phyloP scores from a whole-genome alignment of 768 basidiomycete species.

The Rhizopogon vulgaris region DNA sequence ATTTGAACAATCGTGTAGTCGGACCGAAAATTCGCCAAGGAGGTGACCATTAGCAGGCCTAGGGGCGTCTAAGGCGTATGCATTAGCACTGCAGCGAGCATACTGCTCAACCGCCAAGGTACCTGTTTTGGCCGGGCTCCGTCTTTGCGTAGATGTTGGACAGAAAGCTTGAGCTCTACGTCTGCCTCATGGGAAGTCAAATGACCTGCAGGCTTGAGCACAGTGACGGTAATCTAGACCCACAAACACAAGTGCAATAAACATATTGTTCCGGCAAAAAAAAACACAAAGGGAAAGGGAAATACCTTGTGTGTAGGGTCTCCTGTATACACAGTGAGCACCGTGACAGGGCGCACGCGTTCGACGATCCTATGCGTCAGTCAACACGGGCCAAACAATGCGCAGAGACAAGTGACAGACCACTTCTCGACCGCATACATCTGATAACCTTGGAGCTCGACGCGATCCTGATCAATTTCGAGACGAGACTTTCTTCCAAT shows the following conservation, averaged over 20 bases:
- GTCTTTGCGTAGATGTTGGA: constrained; percentile 58
- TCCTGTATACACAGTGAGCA: constrained; percentile 74
- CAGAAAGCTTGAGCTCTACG: constrained; percentile 53
- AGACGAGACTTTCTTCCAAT: constrained; percentile 41
- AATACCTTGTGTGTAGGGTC: constrained; percentile 59
- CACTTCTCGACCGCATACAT: constrained; percentile 87
- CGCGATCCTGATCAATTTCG: constrained; percentile 39
- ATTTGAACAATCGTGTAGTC: constrained; percentile 83
- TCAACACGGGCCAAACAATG: neutral
- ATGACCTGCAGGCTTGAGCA: constrained; percentile 40
- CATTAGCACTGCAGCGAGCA: constrained; percentile 1
- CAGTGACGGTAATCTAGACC: constrained; percentile 52
- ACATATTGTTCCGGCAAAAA: constrained; percentile 2
- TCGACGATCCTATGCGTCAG: constrained; percentile 53
- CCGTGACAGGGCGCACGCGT: constrained; percentile 50
- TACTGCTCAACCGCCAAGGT: neutral
- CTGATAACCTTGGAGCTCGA: constrained; percentile 58
- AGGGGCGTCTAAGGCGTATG: constrained; percentile 42
- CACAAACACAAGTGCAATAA: constrained; percentile 10
- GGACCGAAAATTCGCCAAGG: constrained; percentile 81
- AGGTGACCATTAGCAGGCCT: constrained; percentile 75
- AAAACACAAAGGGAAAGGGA: constrained; percentile 11
- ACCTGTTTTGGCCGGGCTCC: constrained; percentile 73
- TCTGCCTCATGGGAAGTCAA: constrained; percentile 40
- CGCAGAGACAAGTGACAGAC: constrained; percentile 19